These are phyloP conservation scores for Globisporangium yorkense DNA, from an alignment of 352 stramenopile genomes.

Conservation along the genomic window DNA sequence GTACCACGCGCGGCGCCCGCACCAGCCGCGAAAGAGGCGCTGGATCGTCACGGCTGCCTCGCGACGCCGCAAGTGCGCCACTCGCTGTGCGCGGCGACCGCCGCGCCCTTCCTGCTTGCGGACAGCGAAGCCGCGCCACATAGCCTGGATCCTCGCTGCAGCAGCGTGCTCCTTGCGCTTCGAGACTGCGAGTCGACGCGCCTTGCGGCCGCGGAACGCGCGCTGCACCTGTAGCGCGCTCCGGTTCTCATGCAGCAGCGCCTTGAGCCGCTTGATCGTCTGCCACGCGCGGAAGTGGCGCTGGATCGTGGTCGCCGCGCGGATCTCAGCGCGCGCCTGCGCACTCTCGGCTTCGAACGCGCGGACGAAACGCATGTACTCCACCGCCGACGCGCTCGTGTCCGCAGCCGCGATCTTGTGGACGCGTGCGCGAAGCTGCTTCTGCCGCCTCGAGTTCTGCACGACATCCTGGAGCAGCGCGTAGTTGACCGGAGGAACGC, in stretches of 20 bases:
- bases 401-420: slow-evolving; percentile 37
- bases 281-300: slow-evolving; percentile 46
- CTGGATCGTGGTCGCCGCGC: slow-evolving; percentile 53
- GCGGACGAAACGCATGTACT: slow-evolving; percentile 71
- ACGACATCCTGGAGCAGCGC: slow-evolving; percentile 62
- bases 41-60: slow-evolving; percentile 39
- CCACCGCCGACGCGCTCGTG: slow-evolving; percentile 39
- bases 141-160: slow-evolving; percentile 47
- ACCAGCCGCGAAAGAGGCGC: slow-evolving; percentile 46
- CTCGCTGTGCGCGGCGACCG: slow-evolving; percentile 11
- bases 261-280: slow-evolving; percentile 33
- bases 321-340: slow-evolving; percentile 37
- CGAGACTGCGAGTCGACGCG: slow-evolving; percentile 24
- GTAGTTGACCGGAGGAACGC: slow-evolving; percentile 51
- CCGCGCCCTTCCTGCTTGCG: slow-evolving; percentile 26
- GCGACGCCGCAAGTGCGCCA: slow-evolving; percentile 19
- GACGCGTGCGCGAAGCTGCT: slow-evolving; percentile 49
- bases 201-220: slow-evolving; percentile 52
- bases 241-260: slow-evolving; percentile 53
- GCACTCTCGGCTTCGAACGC: slow-evolving; percentile 59
- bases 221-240: slow-evolving; percentile 55
- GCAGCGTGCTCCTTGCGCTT: slow-evolving; percentile 28
- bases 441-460: slow-evolving; percentile 61
- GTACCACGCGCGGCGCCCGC: slow-evolving; percentile 30
- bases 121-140: slow-evolving; percentile 29